phyloP scores from a whole-genome alignment of 768 basidiomycete species.

The Phylloporus arenicola region DNA sequence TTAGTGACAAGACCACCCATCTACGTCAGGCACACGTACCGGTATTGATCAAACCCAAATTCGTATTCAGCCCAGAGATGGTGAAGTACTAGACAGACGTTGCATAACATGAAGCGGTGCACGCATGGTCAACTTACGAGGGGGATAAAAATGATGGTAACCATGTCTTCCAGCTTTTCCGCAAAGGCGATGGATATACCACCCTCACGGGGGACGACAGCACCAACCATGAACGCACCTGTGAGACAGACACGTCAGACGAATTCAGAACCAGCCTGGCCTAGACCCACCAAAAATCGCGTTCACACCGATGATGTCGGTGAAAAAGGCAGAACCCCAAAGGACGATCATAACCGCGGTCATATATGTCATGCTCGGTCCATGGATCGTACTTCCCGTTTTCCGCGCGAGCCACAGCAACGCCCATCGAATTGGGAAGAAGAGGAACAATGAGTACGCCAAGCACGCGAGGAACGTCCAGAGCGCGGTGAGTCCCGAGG shows the following conservation, averaged over 20 bases:
- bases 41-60: constrained; percentile 77
- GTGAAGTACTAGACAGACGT: constrained; percentile 73
- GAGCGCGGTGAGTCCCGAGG: constrained; percentile 75
- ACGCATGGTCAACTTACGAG: constrained; percentile 46
- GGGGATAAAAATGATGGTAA: constrained; percentile 84
- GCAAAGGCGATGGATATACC: constrained; percentile 80
- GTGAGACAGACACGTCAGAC: neutral
- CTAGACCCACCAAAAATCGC: constrained; percentile 71
- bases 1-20: neutral
- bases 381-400: constrained; percentile 76
- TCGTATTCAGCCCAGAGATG: constrained; percentile 85
- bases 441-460: constrained; percentile 73
- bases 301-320: constrained; percentile 91
- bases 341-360: constrained; percentile 73
- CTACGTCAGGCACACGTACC: constrained; percentile 35
- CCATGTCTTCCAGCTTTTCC: constrained; percentile 94
- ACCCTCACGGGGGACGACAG: constrained; percentile 83
- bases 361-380: constrained; percentile 88
- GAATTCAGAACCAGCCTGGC: neutral
- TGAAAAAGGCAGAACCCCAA: constrained; percentile 88
- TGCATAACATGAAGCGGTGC: neutral
- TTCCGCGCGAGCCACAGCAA: constrained; percentile 68
- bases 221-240: constrained; percentile 80
- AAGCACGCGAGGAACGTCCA: constrained; percentile 79
- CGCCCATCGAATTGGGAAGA: constrained; percentile 58